Base-by-base conservation (phyloP, 2,329 filamentous ascomycete species). In the Cladosporium colombiae region DNA sequence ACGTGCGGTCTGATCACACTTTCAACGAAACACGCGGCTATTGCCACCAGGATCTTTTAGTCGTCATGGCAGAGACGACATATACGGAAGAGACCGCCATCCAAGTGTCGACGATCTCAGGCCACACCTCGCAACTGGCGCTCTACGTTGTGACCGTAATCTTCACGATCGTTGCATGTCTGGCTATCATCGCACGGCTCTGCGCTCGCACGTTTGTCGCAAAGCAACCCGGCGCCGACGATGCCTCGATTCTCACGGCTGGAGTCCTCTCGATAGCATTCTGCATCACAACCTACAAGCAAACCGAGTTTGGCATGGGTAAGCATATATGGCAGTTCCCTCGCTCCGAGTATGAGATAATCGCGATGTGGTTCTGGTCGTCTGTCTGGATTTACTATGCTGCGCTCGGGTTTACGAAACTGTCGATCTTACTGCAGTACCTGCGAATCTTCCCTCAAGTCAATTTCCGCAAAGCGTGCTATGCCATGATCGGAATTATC, bases 371-470 rank as follows among this genome's bases (percentile, higher is more conserved):
- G 61, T 65, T 72, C 6, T 73, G 69, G 63, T 55, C 65, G 2
- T 71, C 69, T 29, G 83, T 70, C 78, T 81, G 53, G 76, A 76
- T 78, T 25, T 80, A 79, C 70, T 78, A 79, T 64, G 67, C 77
- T 23, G 76, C 74, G 7, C 68, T 79, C 37, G 74, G 71, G 21
- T 76, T 75, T 65, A 79, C 78, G 31, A 83, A 83, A 71, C 74
- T 78, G 10, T 81, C 80, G 0, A 82, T 83, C 44, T 71, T 83
- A 4, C 73, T 83, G 62, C 81, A 83, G 67, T 84, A 83, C 66
- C 76, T 80, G 21, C 79, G 79, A n/a, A 77, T 84, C 31, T 83
- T 84, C 63, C 78, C 77, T 10, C 78, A 77, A 6, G 73, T 70
- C 16, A 70, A 69, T 16, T 79, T 80, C 71, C 76, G 78, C 6